Percentiles rank a stretch among this genome's conserved stretches.
These are phyloP conservation scores for Chrysanthemum makinoi DNA, from an alignment of 129 eudicot species.

Conservation along the genomic window DNA sequence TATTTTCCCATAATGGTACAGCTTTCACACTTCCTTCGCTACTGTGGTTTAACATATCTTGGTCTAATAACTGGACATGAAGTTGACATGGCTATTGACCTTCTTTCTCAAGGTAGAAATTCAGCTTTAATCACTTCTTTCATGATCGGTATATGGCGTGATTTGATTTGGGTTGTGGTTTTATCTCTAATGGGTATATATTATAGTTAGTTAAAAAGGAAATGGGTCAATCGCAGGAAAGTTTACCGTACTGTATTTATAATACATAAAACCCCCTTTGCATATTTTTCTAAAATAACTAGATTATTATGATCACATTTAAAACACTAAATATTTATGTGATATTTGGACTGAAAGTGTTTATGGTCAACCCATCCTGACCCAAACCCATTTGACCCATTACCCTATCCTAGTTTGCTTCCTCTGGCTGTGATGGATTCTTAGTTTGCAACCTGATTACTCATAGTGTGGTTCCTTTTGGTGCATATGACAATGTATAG, in stretches of 20 bases:
- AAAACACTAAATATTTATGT: not conserved
- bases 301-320: not conserved
- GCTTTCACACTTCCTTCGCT: constrained; percentile 48
- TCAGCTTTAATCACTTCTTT: constrained; percentile 18
- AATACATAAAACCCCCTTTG: not conserved
- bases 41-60: constrained; percentile 57
- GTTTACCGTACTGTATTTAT: not conserved
- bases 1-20: constrained; percentile 49
- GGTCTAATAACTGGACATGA: constrained; percentile 66
- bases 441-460: not conserved
- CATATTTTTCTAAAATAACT: not conserved
- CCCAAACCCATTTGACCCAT: not conserved
- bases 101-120: constrained; percentile 49
- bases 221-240: not conserved
- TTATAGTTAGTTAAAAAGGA: not conserved
- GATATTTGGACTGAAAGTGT: not conserved
- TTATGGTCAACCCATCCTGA: not conserved
- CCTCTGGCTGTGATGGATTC: not conserved
- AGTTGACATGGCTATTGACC: constrained; percentile 41
- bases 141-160: not conserved
- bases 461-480: constrained; percentile 10
- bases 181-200: not conserved
- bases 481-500: constrained; percentile 38
- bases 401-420: not conserved
- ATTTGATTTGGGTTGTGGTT: not conserved